phyloP scores from a whole-genome alignment of 164 flowering plant genomes.

The Aristolochia californica region DNA sequence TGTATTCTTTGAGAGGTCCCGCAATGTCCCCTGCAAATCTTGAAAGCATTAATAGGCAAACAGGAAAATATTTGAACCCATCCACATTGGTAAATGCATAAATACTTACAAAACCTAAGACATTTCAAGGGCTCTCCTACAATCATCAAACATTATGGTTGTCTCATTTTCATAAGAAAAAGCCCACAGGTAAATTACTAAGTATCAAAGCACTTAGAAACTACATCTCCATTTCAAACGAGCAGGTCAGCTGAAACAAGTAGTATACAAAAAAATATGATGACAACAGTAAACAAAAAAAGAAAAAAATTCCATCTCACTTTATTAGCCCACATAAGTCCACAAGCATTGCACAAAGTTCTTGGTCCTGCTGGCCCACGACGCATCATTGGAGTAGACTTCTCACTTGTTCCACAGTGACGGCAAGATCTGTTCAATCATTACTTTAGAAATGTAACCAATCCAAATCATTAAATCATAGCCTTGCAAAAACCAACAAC shows the following conservation, averaged over 20 bases:
- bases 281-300: not conserved
- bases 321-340: slow-evolving; percentile 21
- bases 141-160: too few relatives aligned
- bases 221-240: not conserved
- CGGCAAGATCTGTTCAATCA: slow-evolving; percentile 6
- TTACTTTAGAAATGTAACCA: not conserved
- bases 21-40: slow-evolving; percentile 16
- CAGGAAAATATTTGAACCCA: not conserved
- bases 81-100: not conserved
- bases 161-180: slow-evolving; percentile 6
- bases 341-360: slow-evolving; percentile 20
- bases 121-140: too few relatives aligned
- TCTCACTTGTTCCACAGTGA: slow-evolving; percentile 14
- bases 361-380: slow-evolving; percentile 19
- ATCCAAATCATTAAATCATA: not conserved
- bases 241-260: not conserved
- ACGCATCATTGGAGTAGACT: slow-evolving; percentile 20
- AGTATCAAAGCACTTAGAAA: not conserved
- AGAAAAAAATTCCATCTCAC: not conserved
- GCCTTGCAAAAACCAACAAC: not conserved
- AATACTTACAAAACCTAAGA: not conserved
- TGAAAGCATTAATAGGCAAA: not conserved
- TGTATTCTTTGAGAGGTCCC: slow-evolving; percentile 10
- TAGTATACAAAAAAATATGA: not conserved
- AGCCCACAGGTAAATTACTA: not conserved